Evolutionary conservation across 495 filamentous ascomycete genomes (phyloP).

Genomic region (Neurospora cerealis): DNA sequence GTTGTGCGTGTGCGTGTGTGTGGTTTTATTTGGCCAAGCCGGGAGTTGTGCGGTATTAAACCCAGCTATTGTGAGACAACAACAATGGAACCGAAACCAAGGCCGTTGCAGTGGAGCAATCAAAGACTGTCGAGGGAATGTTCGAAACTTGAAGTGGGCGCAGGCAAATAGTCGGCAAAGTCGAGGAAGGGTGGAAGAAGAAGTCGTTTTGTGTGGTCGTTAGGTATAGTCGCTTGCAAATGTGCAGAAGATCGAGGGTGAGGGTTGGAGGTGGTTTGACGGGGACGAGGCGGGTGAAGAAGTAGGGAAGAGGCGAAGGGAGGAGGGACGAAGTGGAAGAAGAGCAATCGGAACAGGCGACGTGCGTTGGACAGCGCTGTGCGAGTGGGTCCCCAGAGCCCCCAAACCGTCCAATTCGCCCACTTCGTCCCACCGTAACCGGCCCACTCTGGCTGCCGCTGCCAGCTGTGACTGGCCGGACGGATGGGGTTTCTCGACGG

Average conservation of each 20-base stretch:
- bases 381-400: constrained; percentile 5
- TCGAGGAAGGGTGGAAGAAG: neutral
- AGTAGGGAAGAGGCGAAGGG: constrained; percentile 26
- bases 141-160: neutral
- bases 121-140: neutral
- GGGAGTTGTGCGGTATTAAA: constrained; percentile 16
- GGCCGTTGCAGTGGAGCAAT: neutral
- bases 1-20: constrained; percentile 8
- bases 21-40: constrained; percentile 12
- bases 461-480: neutral
- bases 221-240: neutral
- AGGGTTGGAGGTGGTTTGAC: constrained; percentile 11
- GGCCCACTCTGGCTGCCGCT: neutral
- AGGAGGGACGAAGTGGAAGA: constrained; percentile 19
- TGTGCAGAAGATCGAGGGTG: neutral
- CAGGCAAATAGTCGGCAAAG: neutral
- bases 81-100: constrained; percentile 21
- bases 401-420: neutral
- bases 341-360: constrained; percentile 29
- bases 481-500: neutral
- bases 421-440: neutral
- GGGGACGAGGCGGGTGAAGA: constrained; percentile 16
- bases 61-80: constrained; percentile 18
- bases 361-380: constrained; percentile 23
- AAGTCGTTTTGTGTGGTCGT: neutral